Base-by-base conservation (phyloP, 169 alveolate genomes). In the Plasmodium falciparum region DNA sequence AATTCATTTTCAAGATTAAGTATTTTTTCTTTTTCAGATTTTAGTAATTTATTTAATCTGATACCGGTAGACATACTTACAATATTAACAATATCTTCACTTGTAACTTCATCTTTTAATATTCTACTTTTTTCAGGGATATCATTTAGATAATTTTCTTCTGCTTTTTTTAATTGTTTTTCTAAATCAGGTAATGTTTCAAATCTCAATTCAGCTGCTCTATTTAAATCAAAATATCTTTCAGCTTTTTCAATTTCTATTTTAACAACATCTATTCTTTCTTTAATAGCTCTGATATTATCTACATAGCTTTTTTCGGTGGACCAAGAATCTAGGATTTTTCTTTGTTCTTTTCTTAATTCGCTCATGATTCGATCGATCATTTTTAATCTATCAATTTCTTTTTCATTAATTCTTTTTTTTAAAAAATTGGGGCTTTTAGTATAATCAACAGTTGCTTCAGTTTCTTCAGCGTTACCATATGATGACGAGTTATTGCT, bases 31-130 rank as follows among this genome's bases (percentile, higher is more conserved):
- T 95, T 91, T 88, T 96, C 97, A 0, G 96, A 93, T 70, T 95
- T 88, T 47, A 92, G 80, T 39, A 97, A 93, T 71, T 93, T 88
- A 59, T 90, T 90, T 49, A 96, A 93, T 22, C 98, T 97, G 11
- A 97, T 97, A 15, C 98, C 98, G 3, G 98, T 97, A 96, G 98
- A 96, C 33, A 96, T 73, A 17, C 96, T 88, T 2, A 96, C 97
- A 12, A 95, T 97, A 59, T 85, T 88, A 3, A 97, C 97, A 7
- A 96, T 85, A 80, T 96, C 97, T 67, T 96, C 98, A 26, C 94
- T 93, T 1, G 97, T 95, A 33, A 96, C 98, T 70, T 94, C 97
- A 70, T 95, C 98, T 8, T 95, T 90, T 89, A 91, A 74, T 54
- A 93, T 80, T 54, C 95, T 39, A 65, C 52, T 73, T 20, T 73